Evolutionary conservation across 2,329 filamentous ascomycete genomes (phyloP).

Genomic region (Colletotrichum falcatum): DNA sequence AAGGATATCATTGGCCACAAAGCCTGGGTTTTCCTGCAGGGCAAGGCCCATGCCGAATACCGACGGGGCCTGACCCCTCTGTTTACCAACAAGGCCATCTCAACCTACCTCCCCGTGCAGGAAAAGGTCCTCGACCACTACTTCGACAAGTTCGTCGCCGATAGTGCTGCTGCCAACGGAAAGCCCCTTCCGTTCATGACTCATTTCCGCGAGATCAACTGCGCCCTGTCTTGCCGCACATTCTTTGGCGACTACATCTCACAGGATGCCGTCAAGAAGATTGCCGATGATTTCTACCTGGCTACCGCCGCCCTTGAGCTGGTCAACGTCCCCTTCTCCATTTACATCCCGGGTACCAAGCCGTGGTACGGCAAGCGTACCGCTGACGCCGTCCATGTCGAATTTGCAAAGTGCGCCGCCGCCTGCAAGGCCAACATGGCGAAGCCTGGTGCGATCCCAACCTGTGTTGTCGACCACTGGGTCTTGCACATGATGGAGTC

Average conservation of each 20-base stretch:
- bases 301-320: conserved; percentile 83
- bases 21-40: conserved; percentile 85
- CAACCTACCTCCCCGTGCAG: conserved; percentile 78
- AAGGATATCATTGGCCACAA: conserved; percentile 78
- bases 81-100: conserved; percentile 79
- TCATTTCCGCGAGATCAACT: conserved; percentile 81
- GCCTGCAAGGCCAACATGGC: conserved; percentile 80
- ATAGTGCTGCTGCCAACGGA: conserved; percentile 64
- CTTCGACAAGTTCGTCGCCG: conserved; percentile 74
- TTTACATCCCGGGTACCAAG: conserved; percentile 82
- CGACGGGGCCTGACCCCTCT: conserved; percentile 80
- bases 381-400: conserved; percentile 76
- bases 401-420: conserved; percentile 78
- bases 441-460: conserved; percentile 73
- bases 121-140: conserved; percentile 79
- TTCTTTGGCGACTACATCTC: conserved; percentile 86
- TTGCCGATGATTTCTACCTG: conserved; percentile 83
- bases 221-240: conserved; percentile 80
- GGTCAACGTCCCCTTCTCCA: conserved; percentile 77
- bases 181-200: conserved; percentile 76
- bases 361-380: conserved; percentile 82
- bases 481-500: conserved; percentile 80
- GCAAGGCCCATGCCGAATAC: conserved; percentile 81
- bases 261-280: conserved; percentile 76
- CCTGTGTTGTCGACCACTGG: conserved; percentile 84